Percentiles rank a stretch among this genome's conserved stretches.
Conservation (phyloP, 2,329 filamentous ascomycete genomes). For the Raffaelea arxii region DNA sequence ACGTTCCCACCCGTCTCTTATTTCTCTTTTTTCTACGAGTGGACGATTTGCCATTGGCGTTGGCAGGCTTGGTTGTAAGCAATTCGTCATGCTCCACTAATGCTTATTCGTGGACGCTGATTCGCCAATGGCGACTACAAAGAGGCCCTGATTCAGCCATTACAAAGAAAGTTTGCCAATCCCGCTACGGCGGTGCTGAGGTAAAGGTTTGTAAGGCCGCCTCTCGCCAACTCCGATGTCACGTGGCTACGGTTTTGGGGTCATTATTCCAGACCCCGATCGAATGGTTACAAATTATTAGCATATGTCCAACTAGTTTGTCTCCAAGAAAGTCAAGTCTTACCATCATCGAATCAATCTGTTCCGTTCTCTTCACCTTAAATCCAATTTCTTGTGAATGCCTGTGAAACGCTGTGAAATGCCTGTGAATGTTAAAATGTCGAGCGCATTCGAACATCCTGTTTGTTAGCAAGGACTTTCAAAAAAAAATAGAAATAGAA, state of each 20-base stretch:
- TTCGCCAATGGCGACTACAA: neutral
- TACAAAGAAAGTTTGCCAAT: conserved; percentile 7
- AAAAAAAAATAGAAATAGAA: neutral
- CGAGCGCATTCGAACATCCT: neutral
- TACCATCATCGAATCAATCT: neutral
- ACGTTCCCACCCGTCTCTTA: conserved; percentile 1
- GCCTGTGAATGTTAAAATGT: too few species aligned
- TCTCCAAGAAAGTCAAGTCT: neutral
- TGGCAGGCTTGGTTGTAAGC: too few species aligned
- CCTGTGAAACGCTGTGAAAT: too few species aligned
- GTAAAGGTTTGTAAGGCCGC: conserved; percentile 9
- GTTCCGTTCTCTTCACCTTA: too few species aligned
- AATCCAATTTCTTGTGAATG: too few species aligned
- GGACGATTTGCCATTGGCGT: too few species aligned
- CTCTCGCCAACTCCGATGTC: neutral
- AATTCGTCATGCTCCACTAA: conserved; percentile 8
- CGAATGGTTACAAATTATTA: neutral
- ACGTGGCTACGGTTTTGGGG: neutral
- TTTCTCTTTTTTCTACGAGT: too few species aligned
- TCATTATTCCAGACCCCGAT: neutral
- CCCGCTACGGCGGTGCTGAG: conserved; percentile 1
- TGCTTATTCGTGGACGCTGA: conserved; percentile 2
- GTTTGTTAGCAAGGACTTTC: neutral
- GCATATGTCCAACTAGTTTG: neutral
- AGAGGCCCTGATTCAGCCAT: conserved; percentile 10